Base-by-base conservation (phyloP, 352 stramenopile genomes). In the Phytopythium litorale region DNA sequence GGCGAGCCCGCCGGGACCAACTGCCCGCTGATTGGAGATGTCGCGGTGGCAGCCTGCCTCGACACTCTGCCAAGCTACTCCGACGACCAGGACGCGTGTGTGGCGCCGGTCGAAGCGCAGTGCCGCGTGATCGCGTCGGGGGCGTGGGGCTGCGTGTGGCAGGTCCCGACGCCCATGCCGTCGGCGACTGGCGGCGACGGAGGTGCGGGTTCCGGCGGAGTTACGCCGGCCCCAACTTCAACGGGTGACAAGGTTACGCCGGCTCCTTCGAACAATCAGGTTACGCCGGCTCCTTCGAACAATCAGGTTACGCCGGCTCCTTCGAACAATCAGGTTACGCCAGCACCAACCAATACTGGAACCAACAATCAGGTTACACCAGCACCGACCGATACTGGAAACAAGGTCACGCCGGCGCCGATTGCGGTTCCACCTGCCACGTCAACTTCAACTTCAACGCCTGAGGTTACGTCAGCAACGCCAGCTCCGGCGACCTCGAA, bases 21-120 rank as follows among this genome's bases (percentile, higher is more conserved):
- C 48, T 85, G 76, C 33, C 76, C 76, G 21, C 40, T 60, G 11
- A 70, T 76, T 37, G 49, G 63, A 28, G 69, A 73, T 18, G 58
- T 66, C 15, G 71, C 74, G 16, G 64, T 73, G 49, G 33, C 62
- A 7, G 52, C 67, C 19, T 86, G 76, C 53, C 54, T 58, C 25
- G 50, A 67, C 23, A 57, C 35, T 16, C 56, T 79, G 40, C 51
- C 32, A 18, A 79, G 71, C 50, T 79, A 67, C 51, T 25, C 56
- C 5, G 55, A 62, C 11, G 62, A 58, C 32, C 42, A 66, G 38
- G 53, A 23, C 18, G 19, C 58, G 35, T 80, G 72, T 46, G 56
- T 75, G 13, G 70, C 70, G 0, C 49, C 67, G 0, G 56, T 55
- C n/a, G 62, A 81, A 23, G 65, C 67, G 13, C 30, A 65, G 21